Evolutionary conservation across 2,329 filamentous ascomycete genomes (phyloP).

Genomic region (Trichoderma atrobrunneum): DNA sequence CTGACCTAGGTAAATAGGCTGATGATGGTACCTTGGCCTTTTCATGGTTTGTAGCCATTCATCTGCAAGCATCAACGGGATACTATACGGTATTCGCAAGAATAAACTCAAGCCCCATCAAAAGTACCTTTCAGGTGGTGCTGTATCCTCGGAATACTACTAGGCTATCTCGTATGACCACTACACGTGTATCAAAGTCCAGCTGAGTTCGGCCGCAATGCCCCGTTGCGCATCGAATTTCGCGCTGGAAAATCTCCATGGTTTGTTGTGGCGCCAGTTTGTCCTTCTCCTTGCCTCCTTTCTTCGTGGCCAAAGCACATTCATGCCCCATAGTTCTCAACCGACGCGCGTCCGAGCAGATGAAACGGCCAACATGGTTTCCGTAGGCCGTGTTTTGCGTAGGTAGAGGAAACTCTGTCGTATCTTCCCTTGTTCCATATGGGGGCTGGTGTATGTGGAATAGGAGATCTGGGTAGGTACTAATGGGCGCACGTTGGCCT

Average conservation of each 20-base stretch:
- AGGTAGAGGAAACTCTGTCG: neutral
- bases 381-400: neutral
- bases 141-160: neutral
- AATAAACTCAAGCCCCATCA: neutral
- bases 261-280: neutral
- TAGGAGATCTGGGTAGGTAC: constrained; percentile 10
- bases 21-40: neutral
- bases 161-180: neutral
- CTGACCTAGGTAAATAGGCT: neutral
- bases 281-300: constrained; percentile 11
- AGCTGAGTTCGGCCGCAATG: neutral
- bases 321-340: neutral
- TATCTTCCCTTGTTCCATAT: neutral
- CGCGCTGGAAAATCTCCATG: neutral
- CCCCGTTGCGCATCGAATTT: neutral
- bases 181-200: neutral
- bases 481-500: neutral
- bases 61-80: neutral
- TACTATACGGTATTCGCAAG: neutral
- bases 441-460: neutral
- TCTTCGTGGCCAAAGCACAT: constrained; percentile 11
- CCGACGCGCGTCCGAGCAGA: neutral
- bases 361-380: constrained; percentile 1
- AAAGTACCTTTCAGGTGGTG: neutral
- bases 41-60: neutral